phyloP scores from a whole-genome alignment of 2,329 filamentous ascomycete species.

The Macrophomina tecta region DNA sequence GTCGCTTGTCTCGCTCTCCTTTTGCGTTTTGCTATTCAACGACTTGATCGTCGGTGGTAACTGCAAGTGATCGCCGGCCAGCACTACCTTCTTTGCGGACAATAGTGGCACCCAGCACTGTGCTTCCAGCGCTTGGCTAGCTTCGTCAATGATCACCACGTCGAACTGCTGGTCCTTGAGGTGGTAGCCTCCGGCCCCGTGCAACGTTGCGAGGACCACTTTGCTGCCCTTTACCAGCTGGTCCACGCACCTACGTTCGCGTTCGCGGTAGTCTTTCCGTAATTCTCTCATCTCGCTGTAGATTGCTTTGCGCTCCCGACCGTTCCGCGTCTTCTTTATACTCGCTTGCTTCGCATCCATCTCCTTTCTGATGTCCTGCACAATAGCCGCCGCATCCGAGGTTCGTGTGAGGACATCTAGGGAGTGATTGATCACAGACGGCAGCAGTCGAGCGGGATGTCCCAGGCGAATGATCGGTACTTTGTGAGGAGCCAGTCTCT shows the following conservation, averaged over 20 bases:
- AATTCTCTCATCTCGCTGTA: slow-evolving; percentile 86
- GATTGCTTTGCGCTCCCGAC: slow-evolving; percentile 78
- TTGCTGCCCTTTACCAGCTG: slow-evolving; percentile 77
- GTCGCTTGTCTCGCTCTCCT: slow-evolving; percentile 35
- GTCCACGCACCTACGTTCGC: slow-evolving; percentile 81
- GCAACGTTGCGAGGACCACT: slow-evolving; percentile 89
- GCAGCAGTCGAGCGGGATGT: slow-evolving; percentile 88
- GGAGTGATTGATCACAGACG: slow-evolving; percentile 86
- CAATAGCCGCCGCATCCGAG: slow-evolving; percentile 86
- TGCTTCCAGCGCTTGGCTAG: slow-evolving; percentile 91
- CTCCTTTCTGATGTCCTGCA: slow-evolving; percentile 86
- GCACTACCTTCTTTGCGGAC: slow-evolving; percentile 78
- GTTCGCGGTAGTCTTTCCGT: slow-evolving; percentile 83
- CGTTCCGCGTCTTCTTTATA: slow-evolving; percentile 84
- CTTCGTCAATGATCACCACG: slow-evolving; percentile 94
- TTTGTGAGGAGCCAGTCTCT: slow-evolving; percentile 83
- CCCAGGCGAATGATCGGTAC: slow-evolving; percentile 88
- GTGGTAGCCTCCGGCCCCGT: slow-evolving; percentile 88
- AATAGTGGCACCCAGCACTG: slow-evolving; percentile 96
- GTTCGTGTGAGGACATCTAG: slow-evolving; percentile 90
- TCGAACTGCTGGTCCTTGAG: slow-evolving; percentile 83
- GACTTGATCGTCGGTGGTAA: slow-evolving; percentile 95
- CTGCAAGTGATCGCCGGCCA: slow-evolving; percentile 94
- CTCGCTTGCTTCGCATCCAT: slow-evolving; percentile 92
- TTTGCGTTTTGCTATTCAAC: slow-evolving; percentile 50